A percentile compares a stretch with the other conserved stretches of the same genome.
These are phyloP conservation scores for Conticribra guillardii DNA, from an alignment of 108 stramenopile genomes.

Conservation along the genomic window DNA sequence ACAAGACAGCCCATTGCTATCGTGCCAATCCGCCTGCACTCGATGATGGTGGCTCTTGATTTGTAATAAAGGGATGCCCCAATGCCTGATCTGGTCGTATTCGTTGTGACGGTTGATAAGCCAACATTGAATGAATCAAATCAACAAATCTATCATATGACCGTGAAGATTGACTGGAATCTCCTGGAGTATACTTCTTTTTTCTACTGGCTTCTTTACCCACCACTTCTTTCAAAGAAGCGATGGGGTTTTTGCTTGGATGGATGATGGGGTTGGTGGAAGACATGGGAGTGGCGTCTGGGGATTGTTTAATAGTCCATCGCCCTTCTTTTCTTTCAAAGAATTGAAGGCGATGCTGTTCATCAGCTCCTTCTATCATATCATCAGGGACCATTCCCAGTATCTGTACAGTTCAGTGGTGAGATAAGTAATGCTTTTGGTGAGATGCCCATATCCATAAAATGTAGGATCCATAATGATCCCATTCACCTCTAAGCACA, in stretches of 20 bases:
- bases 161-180: slow-evolving; percentile 76
- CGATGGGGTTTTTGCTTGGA: slow-evolving; percentile 70
- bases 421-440: background rate
- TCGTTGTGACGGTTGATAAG: slow-evolving; percentile 74
- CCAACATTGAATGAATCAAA: slow-evolving; percentile 90
- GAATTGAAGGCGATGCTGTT: slow-evolving; percentile 77
- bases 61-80: slow-evolving; percentile 86
- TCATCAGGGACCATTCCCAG: slow-evolving; percentile 90
- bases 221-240: slow-evolving; percentile 77
- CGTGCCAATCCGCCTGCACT: background rate
- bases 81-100: slow-evolving; percentile 89
- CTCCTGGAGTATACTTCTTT: slow-evolving; percentile 68
- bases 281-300: slow-evolving; percentile 36
- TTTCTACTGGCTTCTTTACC: slow-evolving; percentile 68
- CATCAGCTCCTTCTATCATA: slow-evolving; percentile 78
- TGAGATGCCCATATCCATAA: background rate
- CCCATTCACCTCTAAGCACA: no score
- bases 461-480: background rate
- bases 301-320: slow-evolving; percentile 62
- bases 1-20: no score
- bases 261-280: slow-evolving; percentile 42
- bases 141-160: slow-evolving; percentile 93
- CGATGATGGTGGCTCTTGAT: slow-evolving; percentile 9
- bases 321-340: slow-evolving; percentile 61
- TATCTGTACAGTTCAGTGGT: slow-evolving; percentile 39